Percentiles rank a stretch among this genome's conserved stretches.
phyloP scores from a whole-genome alignment of 2,329 filamentous ascomycete genomes.

The Pleoardoris graminearum region DNA sequence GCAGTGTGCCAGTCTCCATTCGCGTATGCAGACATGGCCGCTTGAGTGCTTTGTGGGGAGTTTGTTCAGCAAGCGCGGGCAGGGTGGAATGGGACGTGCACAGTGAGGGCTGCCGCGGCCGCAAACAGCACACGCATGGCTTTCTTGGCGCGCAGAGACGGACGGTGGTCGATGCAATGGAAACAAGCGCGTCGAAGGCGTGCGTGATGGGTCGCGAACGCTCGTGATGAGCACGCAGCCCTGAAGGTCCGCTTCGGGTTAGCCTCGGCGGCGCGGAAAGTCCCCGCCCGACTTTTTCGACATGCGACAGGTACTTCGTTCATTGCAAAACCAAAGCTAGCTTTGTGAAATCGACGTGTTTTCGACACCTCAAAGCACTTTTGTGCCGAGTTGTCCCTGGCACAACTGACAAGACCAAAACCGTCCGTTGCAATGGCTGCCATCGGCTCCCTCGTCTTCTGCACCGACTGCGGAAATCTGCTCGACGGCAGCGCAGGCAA shows the following conservation, averaged over 20 bases:
- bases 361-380: no score
- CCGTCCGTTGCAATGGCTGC: conserved; percentile 68
- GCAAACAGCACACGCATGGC: background rate
- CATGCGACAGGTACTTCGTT: background rate
- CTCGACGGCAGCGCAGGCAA: conserved; percentile 79
- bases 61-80: background rate
- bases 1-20: conserved; percentile 37
- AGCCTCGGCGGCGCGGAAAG: conserved; percentile 1
- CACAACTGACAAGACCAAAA: no score
- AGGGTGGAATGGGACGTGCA: background rate
- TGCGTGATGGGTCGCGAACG: conserved; percentile 4
- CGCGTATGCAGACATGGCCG: conserved; percentile 29
- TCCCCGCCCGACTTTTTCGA: conserved; percentile 11
- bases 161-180: background rate
- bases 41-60: conserved; percentile 10
- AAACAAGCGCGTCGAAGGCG: background rate
- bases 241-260: conserved; percentile 7
- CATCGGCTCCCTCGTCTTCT: conserved; percentile 90
- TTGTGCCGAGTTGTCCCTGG: no score
- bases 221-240: conserved; percentile 1
- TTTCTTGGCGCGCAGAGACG: background rate
- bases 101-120: background rate
- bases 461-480: conserved; percentile 88
- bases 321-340: no score
- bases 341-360: no score